Base-by-base conservation (phyloP, 2,329 filamentous ascomycete genomes). In the Arthroderma sp. region DNA sequence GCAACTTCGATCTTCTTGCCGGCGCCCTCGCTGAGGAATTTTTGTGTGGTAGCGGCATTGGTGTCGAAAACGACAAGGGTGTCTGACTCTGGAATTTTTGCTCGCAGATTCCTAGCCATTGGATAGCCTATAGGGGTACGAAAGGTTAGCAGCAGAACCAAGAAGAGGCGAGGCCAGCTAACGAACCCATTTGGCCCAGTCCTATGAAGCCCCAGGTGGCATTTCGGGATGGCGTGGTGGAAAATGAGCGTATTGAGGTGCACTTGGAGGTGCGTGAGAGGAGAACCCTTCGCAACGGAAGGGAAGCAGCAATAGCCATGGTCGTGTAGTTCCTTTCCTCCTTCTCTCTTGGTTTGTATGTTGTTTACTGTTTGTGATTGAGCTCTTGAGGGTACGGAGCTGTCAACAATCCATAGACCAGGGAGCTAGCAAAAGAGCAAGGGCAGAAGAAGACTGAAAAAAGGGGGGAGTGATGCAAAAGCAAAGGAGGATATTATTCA, bases 71-170 rank as follows among this genome's bases (percentile, higher is more conserved):
- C 64, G 48, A 77, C 68, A 40, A 86, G 60, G 0, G 68, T 77
- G 58, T 86, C 82, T 6, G 71, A 68, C 22, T 68, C 63, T 3
- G 78, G 74, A 29, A 83, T 72, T 59, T 83, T 84, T 33, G 74
- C 69, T 53, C 80, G 73, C 4, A 86, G 68, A 54, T 84, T 86
- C 59, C 71, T 75, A 32, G 82, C 82, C 82, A 86, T 86, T 40
- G 78, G 75, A 52, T 78, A 84, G 40, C 82, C 80, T 82, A 49
- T 15, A 42, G 10, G 29, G 29, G n/a, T n/a, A 29, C 38, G 7
- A 40, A 15, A 29, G 29, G 30, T n/a, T 28, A 30, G 34, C 41
- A 42, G 32, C 40, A 6, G 10, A 27, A n/a, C 6, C n/a, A n/a
- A 27, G 27, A 7, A 29, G 10, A 2, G 10, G 29, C 1, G 34